These are phyloP conservation scores for Papiliotrema terrestris DNA, from an alignment of 1,284 basidiomycete genomes.

Conservation along the genomic window DNA sequence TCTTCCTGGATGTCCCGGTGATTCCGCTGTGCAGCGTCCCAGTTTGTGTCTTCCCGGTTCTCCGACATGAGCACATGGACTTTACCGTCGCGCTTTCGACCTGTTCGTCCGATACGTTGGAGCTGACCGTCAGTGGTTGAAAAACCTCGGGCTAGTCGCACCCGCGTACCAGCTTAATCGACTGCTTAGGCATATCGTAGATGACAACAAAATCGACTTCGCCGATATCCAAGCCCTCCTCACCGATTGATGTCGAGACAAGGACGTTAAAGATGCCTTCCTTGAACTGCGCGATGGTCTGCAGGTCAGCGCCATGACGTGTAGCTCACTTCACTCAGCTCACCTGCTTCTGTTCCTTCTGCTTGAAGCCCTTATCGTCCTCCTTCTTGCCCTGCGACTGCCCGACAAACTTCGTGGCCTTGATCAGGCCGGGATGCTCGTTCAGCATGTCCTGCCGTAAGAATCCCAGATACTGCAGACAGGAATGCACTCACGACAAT, in stretches of 20 bases:
- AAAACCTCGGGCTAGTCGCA: neutral
- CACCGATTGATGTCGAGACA: constrained; percentile 94
- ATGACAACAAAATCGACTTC: constrained; percentile 97
- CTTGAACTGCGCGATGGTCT: constrained; percentile 75
- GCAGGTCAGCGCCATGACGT: neutral
- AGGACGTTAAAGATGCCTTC: constrained; percentile 83
- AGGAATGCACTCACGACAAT: constrained; percentile 71
- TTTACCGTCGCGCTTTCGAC: constrained; percentile 83
- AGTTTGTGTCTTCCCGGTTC: constrained; percentile 84
- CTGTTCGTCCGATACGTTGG: constrained; percentile 93
- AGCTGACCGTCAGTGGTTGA: constrained; percentile 56
- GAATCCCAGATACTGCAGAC: too few species aligned
- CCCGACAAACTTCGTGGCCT: constrained; percentile 81
- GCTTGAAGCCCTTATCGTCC: constrained; percentile 77
- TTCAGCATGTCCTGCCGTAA: constrained; percentile 59
- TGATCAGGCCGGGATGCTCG: constrained; percentile 67
- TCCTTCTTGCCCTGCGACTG: constrained; percentile 76
- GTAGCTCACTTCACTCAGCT: too few species aligned
- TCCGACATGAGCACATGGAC: constrained; percentile 93
- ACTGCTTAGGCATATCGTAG: constrained; percentile 94
- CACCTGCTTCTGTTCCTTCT: constrained; percentile 87
- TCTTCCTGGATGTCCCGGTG: constrained; percentile 87
- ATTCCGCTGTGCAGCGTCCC: constrained; percentile 81
- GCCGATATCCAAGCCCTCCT: constrained; percentile 99
- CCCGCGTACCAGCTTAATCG: constrained; percentile 82